Conservation (phyloP, 352 stramenopile species). For the Phytophthora tubulina region DNA sequence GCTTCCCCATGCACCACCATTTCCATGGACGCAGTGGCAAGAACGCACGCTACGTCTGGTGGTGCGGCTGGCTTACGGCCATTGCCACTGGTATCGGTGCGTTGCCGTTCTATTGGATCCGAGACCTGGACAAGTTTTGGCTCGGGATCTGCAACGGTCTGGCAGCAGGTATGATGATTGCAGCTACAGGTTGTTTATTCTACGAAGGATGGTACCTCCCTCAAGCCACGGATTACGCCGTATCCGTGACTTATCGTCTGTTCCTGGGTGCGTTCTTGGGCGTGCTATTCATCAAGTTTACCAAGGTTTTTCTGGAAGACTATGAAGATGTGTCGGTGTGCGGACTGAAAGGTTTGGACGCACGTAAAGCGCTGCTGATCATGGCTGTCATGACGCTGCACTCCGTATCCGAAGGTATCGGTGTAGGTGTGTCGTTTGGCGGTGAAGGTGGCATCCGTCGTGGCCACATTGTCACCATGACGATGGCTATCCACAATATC, state of each 20-base stretch:
- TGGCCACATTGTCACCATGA: slow-evolving; percentile 97
- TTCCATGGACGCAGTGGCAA: slow-evolving; percentile 51
- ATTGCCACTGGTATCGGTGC: slow-evolving; percentile 96
- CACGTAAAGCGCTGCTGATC: slow-evolving; percentile 95
- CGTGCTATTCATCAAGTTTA: slow-evolving; percentile 97
- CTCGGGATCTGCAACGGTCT: slow-evolving; percentile 95
- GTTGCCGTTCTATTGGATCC: slow-evolving; percentile 95
- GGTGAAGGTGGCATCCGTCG: slow-evolving; percentile 93
- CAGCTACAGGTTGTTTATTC: slow-evolving; percentile 95
- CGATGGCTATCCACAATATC: slow-evolving; percentile 98
- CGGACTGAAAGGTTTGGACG: slow-evolving; percentile 82
- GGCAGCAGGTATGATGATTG: slow-evolving; percentile 98
- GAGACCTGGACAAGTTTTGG: slow-evolving; percentile 94
- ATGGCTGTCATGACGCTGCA: slow-evolving; percentile 99
- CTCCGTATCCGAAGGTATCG: slow-evolving; percentile 97
- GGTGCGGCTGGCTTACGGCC: slow-evolving; percentile 98
- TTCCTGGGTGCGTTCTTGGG: slow-evolving; percentile 91
- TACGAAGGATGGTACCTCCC: slow-evolving; percentile 92
- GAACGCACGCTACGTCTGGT: slow-evolving; percentile 94
- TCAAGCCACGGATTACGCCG: slow-evolving; percentile 72
- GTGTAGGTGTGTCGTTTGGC: slow-evolving; percentile 98
- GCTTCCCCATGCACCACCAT: slow-evolving; percentile 50
- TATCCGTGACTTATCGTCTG: slow-evolving; percentile 84
- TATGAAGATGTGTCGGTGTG: slow-evolving; percentile 96
- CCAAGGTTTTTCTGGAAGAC: slow-evolving; percentile 94